Evolutionary conservation across 73 alveolate genomes (phyloP).

Genomic region (Paraurostyla sp.): DNA sequence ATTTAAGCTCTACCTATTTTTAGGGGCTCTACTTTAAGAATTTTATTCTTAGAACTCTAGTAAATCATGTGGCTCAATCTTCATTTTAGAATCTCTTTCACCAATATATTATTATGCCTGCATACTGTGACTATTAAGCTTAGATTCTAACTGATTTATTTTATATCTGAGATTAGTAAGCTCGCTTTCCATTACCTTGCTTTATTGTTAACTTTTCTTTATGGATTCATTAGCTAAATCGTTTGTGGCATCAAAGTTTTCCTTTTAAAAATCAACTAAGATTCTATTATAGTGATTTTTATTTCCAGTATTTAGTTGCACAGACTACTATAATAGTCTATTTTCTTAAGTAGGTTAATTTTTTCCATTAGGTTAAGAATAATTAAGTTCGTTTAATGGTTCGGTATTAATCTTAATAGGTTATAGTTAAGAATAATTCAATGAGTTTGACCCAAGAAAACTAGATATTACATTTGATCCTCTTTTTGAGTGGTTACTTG

Average conservation of each 20-base stretch:
- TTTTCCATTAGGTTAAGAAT: neutral
- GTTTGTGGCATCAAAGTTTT: too few species aligned
- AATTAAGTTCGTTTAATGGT: neutral
- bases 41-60: neutral
- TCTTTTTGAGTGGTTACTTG: slow-evolving; percentile 6
- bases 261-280: too few species aligned
- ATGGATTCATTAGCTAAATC: neutral
- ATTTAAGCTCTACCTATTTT: neutral
- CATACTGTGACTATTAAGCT: neutral
- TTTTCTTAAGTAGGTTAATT: neutral
- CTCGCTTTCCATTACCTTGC: neutral
- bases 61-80: neutral
- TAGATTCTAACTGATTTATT: slow-evolving; percentile 11
- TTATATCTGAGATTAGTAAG: slow-evolving; percentile 14
- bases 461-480: slow-evolving; percentile 12
- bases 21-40: neutral
- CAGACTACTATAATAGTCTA: neutral
- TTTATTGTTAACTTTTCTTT: neutral
- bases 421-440: neutral
- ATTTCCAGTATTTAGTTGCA: too few species aligned
- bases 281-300: too few species aligned
- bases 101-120: neutral
- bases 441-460: slow-evolving; percentile 3
- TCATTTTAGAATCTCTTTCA: neutral
- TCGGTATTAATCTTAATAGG: neutral